A percentile compares a stretch with the other conserved stretches of the same genome.
Conservation (phyloP, 2,329 filamentous ascomycete species). For the Aphanocladium album region DNA sequence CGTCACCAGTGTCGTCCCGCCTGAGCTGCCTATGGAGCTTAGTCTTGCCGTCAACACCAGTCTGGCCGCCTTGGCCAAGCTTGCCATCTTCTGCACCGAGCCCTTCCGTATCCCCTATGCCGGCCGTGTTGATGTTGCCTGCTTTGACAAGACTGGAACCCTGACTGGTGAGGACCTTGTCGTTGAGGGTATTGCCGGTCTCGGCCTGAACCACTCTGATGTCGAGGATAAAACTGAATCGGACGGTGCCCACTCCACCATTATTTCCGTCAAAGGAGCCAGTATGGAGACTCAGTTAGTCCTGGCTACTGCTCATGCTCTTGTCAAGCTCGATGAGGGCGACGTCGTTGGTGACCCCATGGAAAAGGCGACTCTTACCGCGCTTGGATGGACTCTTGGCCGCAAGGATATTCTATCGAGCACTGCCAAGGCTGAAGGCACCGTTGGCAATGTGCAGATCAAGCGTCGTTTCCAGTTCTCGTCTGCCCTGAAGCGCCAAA, state of each 20-base stretch:
- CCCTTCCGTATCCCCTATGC: conserved; percentile 97
- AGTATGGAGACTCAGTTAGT: conserved; percentile 84
- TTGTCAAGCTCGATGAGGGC: conserved; percentile 94
- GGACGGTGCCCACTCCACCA: conserved; percentile 77
- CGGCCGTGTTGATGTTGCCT: conserved; percentile 90
- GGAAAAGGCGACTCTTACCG: conserved; percentile 91
- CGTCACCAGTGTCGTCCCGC: conserved; percentile 95
- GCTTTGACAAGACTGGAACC: conserved; percentile 98
- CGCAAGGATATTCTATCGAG: conserved; percentile 78
- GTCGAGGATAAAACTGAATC: conserved; percentile 61
- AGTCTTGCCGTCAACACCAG: conserved; percentile 97
- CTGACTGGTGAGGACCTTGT: conserved; percentile 94
- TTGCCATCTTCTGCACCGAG: conserved; percentile 97
- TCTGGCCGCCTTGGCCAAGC: conserved; percentile 88
- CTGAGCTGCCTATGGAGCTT: conserved; percentile 96
- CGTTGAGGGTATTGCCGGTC: conserved; percentile 91
- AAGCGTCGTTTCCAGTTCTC: conserved; percentile 98
- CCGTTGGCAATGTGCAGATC: conserved; percentile 75
- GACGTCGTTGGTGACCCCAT: conserved; percentile 97
- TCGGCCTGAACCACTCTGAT: conserved; percentile 65
- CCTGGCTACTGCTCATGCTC: conserved; percentile 86
- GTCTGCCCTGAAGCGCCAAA: conserved; percentile 91
- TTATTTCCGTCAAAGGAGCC: conserved; percentile 65
- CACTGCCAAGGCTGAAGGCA: conserved; percentile 35
- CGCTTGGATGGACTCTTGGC: conserved; percentile 89